Evolutionary conservation across 108 stramenopile genomes (phyloP).

Genomic region (Bacterosira constricta): DNA sequence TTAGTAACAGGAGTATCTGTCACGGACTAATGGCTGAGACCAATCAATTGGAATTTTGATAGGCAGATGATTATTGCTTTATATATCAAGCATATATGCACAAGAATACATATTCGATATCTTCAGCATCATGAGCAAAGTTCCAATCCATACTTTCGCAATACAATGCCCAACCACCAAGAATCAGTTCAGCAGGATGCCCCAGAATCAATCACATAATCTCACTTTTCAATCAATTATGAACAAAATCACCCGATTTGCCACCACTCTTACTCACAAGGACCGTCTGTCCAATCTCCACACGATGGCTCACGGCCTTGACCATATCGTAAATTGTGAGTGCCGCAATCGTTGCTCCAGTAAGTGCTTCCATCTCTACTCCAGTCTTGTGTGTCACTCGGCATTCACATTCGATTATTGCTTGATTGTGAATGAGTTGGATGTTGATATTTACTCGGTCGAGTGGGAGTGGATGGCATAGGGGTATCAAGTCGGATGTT

Average conservation of each 20-base stretch:
- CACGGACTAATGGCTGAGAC: too few species aligned
- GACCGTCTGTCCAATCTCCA: constrained; percentile 70
- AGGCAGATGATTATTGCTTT: too few species aligned
- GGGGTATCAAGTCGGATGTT: constrained; percentile 83
- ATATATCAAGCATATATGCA: too few species aligned
- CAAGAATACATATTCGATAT: too few species aligned
- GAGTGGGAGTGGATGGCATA: constrained; percentile 85
- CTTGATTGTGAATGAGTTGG: constrained; percentile 43
- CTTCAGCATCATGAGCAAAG: too few species aligned
- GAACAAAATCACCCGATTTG: constrained; percentile 54
- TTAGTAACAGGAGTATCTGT: too few species aligned
- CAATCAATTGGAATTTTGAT: too few species aligned
- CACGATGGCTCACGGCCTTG: constrained; percentile 94
- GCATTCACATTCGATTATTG: constrained; percentile 79
- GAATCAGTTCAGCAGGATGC: too few species aligned
- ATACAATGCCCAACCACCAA: too few species aligned
- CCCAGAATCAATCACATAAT: too few species aligned
- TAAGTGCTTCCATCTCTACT: constrained; percentile 98
- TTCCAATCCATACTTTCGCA: too few species aligned
- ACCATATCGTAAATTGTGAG: constrained; percentile 97
- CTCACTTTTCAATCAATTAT: constrained; percentile 4
- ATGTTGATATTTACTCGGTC: constrained; percentile 77
- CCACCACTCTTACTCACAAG: constrained; percentile 88
- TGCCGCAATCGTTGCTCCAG: constrained; percentile 90
- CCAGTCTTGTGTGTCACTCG: constrained; percentile 92